phyloP scores from a whole-genome alignment of 2,329 filamentous ascomycete genomes.

The Monosporascus sp. region DNA sequence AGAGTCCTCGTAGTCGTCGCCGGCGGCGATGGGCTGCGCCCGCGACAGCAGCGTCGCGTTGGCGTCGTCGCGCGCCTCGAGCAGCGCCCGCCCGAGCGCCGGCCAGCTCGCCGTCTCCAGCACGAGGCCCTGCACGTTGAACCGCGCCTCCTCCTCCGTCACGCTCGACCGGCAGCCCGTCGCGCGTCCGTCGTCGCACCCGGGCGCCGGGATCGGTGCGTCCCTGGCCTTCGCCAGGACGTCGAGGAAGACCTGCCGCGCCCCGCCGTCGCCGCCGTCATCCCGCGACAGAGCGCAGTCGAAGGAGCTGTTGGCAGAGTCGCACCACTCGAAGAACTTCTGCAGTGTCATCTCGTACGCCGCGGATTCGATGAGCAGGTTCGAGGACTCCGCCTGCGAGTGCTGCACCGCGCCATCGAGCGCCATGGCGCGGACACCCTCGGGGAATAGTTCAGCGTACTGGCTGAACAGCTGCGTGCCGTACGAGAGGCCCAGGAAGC shows the following conservation, averaged over 20 bases:
- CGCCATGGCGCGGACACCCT: constrained; percentile 33
- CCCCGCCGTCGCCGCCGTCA: constrained; percentile 15
- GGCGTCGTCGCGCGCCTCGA: constrained; percentile 24
- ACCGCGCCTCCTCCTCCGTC: constrained; percentile 27
- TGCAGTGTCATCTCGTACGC: constrained; percentile 30
- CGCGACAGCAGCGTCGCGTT: constrained; percentile 31
- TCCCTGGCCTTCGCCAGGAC: constrained; percentile 24
- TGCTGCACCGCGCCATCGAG: constrained; percentile 41
- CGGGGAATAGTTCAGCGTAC: constrained; percentile 39
- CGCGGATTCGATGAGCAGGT: constrained; percentile 28
- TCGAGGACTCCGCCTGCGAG: constrained; percentile 27
- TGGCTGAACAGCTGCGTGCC: constrained; percentile 37
- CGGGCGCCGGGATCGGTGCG: constrained; percentile 29
- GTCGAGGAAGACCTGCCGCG: constrained; percentile 16
- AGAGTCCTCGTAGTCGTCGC: constrained; percentile 18
- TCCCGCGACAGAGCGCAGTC: constrained; percentile 20
- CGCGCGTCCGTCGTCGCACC: constrained; percentile 21
- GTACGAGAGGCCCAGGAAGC: constrained; percentile 37
- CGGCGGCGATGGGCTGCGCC: constrained; percentile 16
- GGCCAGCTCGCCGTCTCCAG: constrained; percentile 16
- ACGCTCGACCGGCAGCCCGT: constrained; percentile 17
- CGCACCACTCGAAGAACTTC: constrained; percentile 33
- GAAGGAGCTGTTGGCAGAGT: constrained; percentile 20
- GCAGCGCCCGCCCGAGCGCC: constrained; percentile 13
- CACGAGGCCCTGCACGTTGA: constrained; percentile 27